These are phyloP conservation scores for Coriaria nepalensis DNA, from an alignment of 306 rosid genomes.

Conservation along the genomic window DNA sequence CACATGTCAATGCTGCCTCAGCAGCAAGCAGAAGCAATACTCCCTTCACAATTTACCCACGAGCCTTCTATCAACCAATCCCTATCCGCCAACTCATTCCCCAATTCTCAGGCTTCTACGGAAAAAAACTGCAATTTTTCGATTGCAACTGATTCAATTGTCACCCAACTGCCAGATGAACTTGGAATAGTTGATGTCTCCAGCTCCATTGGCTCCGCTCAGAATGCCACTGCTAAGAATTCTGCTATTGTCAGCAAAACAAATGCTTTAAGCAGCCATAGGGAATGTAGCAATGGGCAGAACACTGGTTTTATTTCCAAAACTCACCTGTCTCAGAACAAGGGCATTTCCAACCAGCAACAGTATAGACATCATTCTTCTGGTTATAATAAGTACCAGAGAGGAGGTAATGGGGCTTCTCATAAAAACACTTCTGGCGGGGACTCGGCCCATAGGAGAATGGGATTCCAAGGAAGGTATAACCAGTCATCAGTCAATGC, in stretches of 20 bases:
- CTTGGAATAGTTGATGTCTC: slow-evolving; percentile 55
- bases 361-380: slow-evolving; percentile 41
- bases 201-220: slow-evolving; percentile 30
- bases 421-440: slow-evolving; percentile 55
- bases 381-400: slow-evolving; percentile 49
- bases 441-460: slow-evolving; percentile 71
- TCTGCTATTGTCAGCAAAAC: slow-evolving; percentile 32
- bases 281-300: slow-evolving; percentile 31
- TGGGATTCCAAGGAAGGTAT: slow-evolving; percentile 56
- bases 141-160: slow-evolving; percentile 39
- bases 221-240: slow-evolving; percentile 21
- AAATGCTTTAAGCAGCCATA: slow-evolving; percentile 30
- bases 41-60: slow-evolving; percentile 45
- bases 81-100: slow-evolving; percentile 36
- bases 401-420: slow-evolving; percentile 34
- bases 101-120: slow-evolving; percentile 34
- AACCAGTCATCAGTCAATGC: slow-evolving; percentile 41
- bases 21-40: slow-evolving; percentile 43
- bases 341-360: slow-evolving; percentile 32
- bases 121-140: slow-evolving; percentile 45
- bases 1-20: slow-evolving; percentile 61
- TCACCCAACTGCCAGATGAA: slow-evolving; percentile 62
- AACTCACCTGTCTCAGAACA: slow-evolving; percentile 38
- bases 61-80: slow-evolving; percentile 47
- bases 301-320: slow-evolving; percentile 26